These are phyloP conservation scores for Sicyos baderoa DNA, from an alignment of 306 rosid genomes.

Conservation along the genomic window DNA sequence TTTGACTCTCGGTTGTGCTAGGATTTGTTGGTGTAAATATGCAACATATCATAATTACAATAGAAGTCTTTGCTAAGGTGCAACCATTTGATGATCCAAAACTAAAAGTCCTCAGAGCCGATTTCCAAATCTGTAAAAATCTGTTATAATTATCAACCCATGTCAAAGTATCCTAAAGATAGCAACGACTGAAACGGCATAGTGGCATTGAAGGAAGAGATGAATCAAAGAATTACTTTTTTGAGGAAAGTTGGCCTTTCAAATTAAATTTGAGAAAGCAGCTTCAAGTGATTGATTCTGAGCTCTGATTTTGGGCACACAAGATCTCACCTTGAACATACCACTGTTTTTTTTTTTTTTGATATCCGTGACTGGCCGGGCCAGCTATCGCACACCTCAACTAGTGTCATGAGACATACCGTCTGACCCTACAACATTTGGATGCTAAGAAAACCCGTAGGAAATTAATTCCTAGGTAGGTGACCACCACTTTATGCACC, in stretches of 20 bases:
- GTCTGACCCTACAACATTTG: too few species aligned
- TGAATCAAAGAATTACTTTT: neutral
- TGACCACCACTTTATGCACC: too few species aligned
- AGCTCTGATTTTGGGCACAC: neutral
- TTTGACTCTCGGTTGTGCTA: too few species aligned
- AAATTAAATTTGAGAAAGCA: neutral
- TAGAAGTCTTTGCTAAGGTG: neutral
- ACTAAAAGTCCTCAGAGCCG: neutral
- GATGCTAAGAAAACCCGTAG: too few species aligned
- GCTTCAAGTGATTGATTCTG: neutral
- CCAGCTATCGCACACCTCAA: too few species aligned
- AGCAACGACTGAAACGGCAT: neutral
- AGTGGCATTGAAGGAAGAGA: neutral
- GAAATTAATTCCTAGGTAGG: too few species aligned
- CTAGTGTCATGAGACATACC: too few species aligned
- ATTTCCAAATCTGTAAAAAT: too few species aligned
- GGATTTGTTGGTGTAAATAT: neutral
- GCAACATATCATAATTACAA: neutral
- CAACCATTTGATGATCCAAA: neutral
- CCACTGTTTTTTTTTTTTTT: neutral
- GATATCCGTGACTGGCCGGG: too few species aligned
- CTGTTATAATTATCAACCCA: too few species aligned
- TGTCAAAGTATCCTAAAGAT: neutral
- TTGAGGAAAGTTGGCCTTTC: neutral
- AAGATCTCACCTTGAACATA: neutral